A percentile compares a stretch with the other conserved stretches of the same genome.
Evolutionary conservation across 805 yeast genomes (phyloP).

Genomic region (Pichia eremophila): DNA sequence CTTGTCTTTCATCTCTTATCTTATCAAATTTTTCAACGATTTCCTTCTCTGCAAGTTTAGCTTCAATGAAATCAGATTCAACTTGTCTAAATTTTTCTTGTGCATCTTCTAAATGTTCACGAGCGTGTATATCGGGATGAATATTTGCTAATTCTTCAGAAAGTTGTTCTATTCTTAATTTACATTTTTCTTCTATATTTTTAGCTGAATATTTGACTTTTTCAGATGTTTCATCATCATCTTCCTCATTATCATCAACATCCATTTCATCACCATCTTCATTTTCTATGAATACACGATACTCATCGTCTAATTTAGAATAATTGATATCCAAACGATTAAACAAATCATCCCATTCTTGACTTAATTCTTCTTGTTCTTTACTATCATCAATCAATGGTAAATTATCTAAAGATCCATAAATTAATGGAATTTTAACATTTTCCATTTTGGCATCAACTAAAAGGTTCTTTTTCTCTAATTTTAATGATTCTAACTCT

Average conservation of each 20-base stretch:
- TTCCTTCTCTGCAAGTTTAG: slow-evolving; percentile 51
- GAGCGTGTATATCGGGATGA: slow-evolving; percentile 78
- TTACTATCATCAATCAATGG: slow-evolving; percentile 41
- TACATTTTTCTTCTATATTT: slow-evolving; percentile 17
- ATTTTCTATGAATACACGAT: slow-evolving; percentile 18
- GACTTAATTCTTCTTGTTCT: slow-evolving; percentile 24
- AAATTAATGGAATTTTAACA: slow-evolving; percentile 49
- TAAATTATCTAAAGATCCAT: slow-evolving; percentile 51
- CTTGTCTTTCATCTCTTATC: slow-evolving; percentile 50
- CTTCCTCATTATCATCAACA: slow-evolving; percentile 28
- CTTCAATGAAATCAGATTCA: slow-evolving; percentile 54
- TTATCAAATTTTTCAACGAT: slow-evolving; percentile 47
- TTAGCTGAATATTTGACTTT: slow-evolving; percentile 16
- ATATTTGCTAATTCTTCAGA: slow-evolving; percentile 34
- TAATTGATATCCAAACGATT: slow-evolving; percentile 50
- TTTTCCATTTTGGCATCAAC: slow-evolving; percentile 70
- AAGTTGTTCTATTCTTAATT: slow-evolving; percentile 27
- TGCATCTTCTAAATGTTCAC: slow-evolving; percentile 64
- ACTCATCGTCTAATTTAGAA: slow-evolving; percentile 34
- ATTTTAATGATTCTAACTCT: slow-evolving; percentile 39
- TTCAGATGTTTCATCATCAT: slow-evolving; percentile 40
- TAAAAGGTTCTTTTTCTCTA: slow-evolving; percentile 50
- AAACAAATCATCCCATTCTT: slow-evolving; percentile 24
- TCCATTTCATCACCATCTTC: slow-evolving; percentile 44
- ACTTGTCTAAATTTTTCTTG: slow-evolving; percentile 48